These are phyloP conservation scores for Erodium maritimum DNA, from an alignment of 345 rosid species.

Conservation along the genomic window DNA sequence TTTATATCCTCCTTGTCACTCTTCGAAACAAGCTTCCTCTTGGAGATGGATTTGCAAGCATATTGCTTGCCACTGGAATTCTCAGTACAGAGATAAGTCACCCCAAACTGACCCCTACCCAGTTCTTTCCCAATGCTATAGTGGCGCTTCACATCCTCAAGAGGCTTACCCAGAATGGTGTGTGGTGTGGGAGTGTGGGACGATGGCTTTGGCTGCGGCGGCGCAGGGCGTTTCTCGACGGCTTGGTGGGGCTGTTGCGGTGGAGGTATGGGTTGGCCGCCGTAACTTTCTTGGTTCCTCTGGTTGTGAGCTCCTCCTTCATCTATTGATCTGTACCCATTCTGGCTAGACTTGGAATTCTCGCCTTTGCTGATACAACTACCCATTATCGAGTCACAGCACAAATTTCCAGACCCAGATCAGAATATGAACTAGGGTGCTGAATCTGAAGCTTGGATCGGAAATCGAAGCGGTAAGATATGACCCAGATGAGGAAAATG, in stretches of 20 bases:
- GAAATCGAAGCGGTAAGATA: neutral
- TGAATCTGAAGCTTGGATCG: neutral
- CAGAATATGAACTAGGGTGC: neutral
- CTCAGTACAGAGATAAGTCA: slow-evolving; percentile 21
- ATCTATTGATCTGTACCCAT: neutral
- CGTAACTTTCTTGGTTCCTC: neutral
- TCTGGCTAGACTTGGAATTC: neutral
- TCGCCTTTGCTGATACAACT: neutral
- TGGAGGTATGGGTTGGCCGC: neutral
- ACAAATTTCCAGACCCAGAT: neutral
- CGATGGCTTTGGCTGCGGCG: neutral
- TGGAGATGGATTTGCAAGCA: slow-evolving; percentile 24
- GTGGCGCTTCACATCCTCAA: slow-evolving; percentile 15
- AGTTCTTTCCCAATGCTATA: slow-evolving; percentile 20
- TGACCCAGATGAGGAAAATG: neutral
- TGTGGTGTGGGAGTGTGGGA: neutral
- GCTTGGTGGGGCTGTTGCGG: neutral
- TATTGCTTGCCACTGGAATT: slow-evolving; percentile 16
- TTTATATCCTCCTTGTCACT: slow-evolving; percentile 19
- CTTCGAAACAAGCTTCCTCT: slow-evolving; percentile 16
- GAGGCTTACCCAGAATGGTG: slow-evolving; percentile 20
- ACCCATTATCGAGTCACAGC: neutral
- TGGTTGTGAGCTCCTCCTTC: neutral
- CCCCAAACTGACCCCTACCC: slow-evolving; percentile 28
- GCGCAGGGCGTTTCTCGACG: neutral